phyloP scores from a whole-genome alignment of 1,284 basidiomycete genomes.

The Irpex sp. region DNA sequence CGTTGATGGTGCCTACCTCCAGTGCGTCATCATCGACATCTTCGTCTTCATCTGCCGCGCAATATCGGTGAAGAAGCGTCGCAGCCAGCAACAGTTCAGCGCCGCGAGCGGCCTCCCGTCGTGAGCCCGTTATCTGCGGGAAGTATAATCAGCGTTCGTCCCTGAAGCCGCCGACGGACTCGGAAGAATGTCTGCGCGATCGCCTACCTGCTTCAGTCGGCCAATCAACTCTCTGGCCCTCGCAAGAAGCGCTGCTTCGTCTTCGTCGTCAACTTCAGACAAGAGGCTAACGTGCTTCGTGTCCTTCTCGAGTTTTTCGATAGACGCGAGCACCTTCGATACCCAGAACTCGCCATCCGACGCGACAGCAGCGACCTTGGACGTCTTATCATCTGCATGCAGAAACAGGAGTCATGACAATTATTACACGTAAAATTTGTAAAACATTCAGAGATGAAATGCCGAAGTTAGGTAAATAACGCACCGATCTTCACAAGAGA shows the following conservation, averaged over 20 bases:
- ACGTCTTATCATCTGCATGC: conserved; percentile 41
- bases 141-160: not conserved
- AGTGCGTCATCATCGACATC: conserved; percentile 42
- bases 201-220: conserved; percentile 47
- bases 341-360: conserved; percentile 82
- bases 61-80: conserved; percentile 69
- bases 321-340: conserved; percentile 58
- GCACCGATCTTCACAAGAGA: conserved; percentile 41
- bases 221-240: conserved; percentile 45
- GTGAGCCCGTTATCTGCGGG: conserved; percentile 41
- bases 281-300: conserved; percentile 64
- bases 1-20: conserved; percentile 44
- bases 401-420: not conserved
- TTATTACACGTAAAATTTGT: conserved; percentile 2
- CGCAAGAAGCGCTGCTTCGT: conserved; percentile 43
- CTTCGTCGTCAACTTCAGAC: conserved; percentile 50
- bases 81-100: conserved; percentile 70
- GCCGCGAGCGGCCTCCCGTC: conserved; percentile 57
- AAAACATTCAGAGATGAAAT: conserved; percentile 2
- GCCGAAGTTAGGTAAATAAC: not conserved
- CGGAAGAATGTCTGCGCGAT: not conserved
- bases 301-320: conserved; percentile 65
- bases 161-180: no score
- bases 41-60: conserved; percentile 47
- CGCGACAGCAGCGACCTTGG: conserved; percentile 58